Evolutionary conservation across 2,329 filamentous ascomycete genomes (phyloP).

Genomic region (Epichloe glyceriae): DNA sequence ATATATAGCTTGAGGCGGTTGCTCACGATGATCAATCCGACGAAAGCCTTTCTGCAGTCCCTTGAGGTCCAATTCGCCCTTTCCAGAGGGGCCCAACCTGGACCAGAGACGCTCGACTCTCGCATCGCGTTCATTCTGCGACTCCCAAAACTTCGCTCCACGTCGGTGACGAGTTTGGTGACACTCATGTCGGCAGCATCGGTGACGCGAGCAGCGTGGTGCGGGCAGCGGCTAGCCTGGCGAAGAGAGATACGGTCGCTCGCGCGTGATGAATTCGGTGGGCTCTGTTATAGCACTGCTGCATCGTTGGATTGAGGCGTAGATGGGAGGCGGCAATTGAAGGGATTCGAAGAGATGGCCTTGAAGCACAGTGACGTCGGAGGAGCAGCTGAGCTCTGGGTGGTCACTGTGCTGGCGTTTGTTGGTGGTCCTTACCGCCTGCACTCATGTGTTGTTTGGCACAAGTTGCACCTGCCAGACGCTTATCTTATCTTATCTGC

Average conservation of each 20-base stretch:
- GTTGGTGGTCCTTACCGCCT: too few relatives aligned
- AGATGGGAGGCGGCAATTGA: not conserved
- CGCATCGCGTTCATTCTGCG: conserved; percentile 64
- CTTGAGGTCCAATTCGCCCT: conserved; percentile 72
- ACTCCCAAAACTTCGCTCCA: conserved; percentile 60
- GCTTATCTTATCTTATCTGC: too few relatives aligned
- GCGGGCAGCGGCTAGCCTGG: conserved; percentile 10
- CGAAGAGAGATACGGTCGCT: conserved; percentile 2
- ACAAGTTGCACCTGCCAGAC: too few relatives aligned
- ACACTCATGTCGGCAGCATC: conserved; percentile 24
- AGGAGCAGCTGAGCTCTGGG: not conserved
- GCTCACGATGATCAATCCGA: conserved; percentile 80
- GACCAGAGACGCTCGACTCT: conserved; percentile 76
- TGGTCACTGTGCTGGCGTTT: too few relatives aligned
- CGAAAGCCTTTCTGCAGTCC: conserved; percentile 73
- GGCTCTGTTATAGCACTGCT: conserved; percentile 2
- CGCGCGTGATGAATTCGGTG: conserved; percentile 6
- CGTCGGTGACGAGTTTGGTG: conserved; percentile 36
- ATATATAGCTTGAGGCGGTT: not conserved
- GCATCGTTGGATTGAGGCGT: conserved; percentile 7
- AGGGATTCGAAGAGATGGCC: not conserved
- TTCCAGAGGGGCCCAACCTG: conserved; percentile 62
- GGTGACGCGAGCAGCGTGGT: conserved; percentile 14
- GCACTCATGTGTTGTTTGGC: too few relatives aligned
- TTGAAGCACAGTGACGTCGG: conserved; percentile 6